Base-by-base conservation (phyloP, 148 eudicot species). In the Fagopyrum esculentum region DNA sequence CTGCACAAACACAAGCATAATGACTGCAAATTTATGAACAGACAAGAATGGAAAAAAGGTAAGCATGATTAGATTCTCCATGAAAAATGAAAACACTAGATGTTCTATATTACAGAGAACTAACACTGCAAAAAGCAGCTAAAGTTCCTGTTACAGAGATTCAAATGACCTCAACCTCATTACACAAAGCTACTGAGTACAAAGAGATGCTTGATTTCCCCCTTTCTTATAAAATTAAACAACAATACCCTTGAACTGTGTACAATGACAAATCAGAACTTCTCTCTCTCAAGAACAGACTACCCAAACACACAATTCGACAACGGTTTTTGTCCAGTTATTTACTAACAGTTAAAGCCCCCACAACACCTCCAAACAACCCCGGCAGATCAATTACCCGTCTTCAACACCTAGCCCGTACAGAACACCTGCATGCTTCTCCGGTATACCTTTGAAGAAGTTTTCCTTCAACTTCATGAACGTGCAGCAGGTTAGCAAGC, bases 121-220 rank as follows among this genome's bases (percentile, higher is more conserved):
- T 17, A 52, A 7, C 55, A 71, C 54, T 71, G 74, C 74, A 71
- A 71, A 71, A 19, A 48, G 74, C 74, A 71, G 74, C 54, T 45
- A 35, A 71, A 45, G 43, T 26, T 71, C 55, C 74, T 71, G 54
- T 47, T 45, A 71, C 74, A 71, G 74, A 71, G 74, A 70, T 70
- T 44, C 50, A 8, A 22, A 70, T 70, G 73, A 70, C 73, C 55
- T 49, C 51, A 6, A 44, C 73, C 69, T 63, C 52, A 2, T 71
- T 71, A 71, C 74, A 71, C 51, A 71, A 71, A 47, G 74, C 74
- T 71, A 71, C 74, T 71, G 54, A 71, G 55, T 71, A 71, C 74
- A 71, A 71, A 49, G 74, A 71, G 74, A 45, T 12, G 68, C 54
- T 45, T 49, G 55, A 49, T 49, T 71, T 69, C 73, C 74, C 73